Evolutionary conservation across 108 stramenopile genomes (phyloP), one percentile per base, ranked within the genome.

Genomic region (Epipyxis sp.): DNA sequence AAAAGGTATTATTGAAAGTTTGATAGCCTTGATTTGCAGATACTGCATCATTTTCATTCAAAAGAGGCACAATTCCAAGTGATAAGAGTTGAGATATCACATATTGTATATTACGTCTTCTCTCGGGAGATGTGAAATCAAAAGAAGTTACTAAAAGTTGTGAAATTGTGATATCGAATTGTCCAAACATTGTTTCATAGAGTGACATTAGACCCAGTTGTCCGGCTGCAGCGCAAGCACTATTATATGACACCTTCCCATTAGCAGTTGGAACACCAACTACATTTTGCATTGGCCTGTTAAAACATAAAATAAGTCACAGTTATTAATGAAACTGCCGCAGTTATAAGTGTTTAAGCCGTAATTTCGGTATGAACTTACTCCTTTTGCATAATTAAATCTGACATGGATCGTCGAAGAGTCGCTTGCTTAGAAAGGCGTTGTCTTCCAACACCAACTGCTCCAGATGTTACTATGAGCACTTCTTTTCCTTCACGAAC

Each of bases 11-110:
- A 92, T 34, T 40, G 35, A 27, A 69, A 59, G n/a, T 89, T 77
- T 3, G 89, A 71, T 93, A 93, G 32, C 93, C 93, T 27, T 81
- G 78, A 80, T 95, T 95, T 30, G 88, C 93, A 44, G 90, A 91
- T 1, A 97, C 95, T 0, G 97, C 97, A 83, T 97, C 97, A 79
- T 97, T 97, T 74, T 97, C 97, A 77, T 97, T 97, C 76, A 97
- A 85, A 77, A 97, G 94, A 41, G 97, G 97, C 25, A 97, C 89
- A 78, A 97, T 92, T 0, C 94, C 94, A 40, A 94, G 84, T 77
- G 79, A 79, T 59, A 97, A 80, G 59, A 97, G 84, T 39, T 92
- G 80, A 34, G 93, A 92, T 3, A 95, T 83, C 25, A 93, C 82
- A 79, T 93, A 91, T 61, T 77, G 77, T 42, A 97, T 81, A 85